phyloP scores from a whole-genome alignment of 2,329 filamentous ascomycete species.

The Aspergillus neoniger region DNA sequence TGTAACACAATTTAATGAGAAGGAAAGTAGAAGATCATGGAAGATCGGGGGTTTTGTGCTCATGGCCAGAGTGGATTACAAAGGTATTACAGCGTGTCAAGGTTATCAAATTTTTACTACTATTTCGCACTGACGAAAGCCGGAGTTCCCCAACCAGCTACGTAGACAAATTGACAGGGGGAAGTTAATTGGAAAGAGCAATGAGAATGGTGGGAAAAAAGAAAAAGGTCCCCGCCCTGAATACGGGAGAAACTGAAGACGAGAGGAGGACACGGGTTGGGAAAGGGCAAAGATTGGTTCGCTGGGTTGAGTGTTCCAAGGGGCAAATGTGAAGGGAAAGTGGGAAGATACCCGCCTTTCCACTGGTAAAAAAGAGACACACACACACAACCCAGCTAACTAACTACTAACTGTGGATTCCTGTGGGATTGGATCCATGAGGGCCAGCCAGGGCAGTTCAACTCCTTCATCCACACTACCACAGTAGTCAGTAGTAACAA shows the following conservation, averaged over 20 bases:
- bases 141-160: neutral
- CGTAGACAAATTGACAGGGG: neutral
- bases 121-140: neutral
- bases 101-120: neutral
- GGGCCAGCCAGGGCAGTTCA: neutral
- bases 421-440: neutral
- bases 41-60: constrained; percentile 13
- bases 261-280: neutral
- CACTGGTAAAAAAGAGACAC: too few relatives aligned
- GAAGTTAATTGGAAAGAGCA: neutral
- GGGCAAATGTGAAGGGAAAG: neutral
- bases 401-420: too few relatives aligned
- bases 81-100: neutral
- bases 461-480: neutral
- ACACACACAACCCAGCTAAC: too few relatives aligned
- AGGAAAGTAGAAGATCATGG: constrained; percentile 22
- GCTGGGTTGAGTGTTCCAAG: neutral
- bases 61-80: constrained; percentile 13
- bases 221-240: neutral
- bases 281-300: neutral
- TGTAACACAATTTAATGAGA: constrained; percentile 26
- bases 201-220: neutral
- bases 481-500: too few relatives aligned
- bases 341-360: neutral
- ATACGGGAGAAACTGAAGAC: neutral